Conservation (phyloP, 1,284 basidiomycete species). For the Puccinia novopanici region DNA sequence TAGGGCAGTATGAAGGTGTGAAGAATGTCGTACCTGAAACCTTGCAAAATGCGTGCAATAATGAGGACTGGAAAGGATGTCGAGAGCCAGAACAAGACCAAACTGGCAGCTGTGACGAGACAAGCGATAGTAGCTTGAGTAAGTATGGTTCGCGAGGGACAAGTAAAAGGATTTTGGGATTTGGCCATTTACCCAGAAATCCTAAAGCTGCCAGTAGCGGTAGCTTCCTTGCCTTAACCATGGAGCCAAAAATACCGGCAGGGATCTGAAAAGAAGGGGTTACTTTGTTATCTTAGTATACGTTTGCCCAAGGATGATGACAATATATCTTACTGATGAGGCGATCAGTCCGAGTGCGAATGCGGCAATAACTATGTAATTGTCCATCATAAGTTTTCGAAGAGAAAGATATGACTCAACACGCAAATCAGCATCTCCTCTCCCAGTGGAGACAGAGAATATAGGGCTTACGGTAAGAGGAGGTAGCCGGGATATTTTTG, state of each 20-base stretch:
- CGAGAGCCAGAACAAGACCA: conserved; percentile 41
- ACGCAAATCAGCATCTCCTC: neutral
- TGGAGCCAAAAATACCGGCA: conserved; percentile 26
- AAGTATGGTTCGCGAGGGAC: neutral
- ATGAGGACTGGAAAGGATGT: conserved; percentile 21
- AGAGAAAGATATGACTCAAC: neutral
- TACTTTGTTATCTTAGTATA: neutral
- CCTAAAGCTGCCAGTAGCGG: conserved; percentile 10
- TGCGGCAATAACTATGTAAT: conserved; percentile 33
- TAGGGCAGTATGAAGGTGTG: neutral
- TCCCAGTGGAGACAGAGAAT: neutral
- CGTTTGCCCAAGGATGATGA: neutral
- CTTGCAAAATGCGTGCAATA: conserved; percentile 37
- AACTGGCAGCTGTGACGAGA: conserved; percentile 19
- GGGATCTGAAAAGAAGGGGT: conserved; percentile 1
- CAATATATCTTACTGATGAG: conserved; percentile 24
- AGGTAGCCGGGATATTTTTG: conserved; percentile 7
- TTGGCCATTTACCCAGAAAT: conserved; percentile 23
- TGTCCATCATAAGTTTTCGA: neutral
- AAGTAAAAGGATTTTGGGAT: neutral
- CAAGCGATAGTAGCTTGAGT: neutral
- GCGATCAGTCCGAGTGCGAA: conserved; percentile 39
- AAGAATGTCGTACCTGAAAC: conserved; percentile 21
- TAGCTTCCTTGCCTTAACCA: conserved; percentile 11
- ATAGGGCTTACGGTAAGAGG: conserved; percentile 39